Evolutionary conservation across 2,329 filamentous ascomycete species (phyloP).

Genomic region (Fusarium sp.): DNA sequence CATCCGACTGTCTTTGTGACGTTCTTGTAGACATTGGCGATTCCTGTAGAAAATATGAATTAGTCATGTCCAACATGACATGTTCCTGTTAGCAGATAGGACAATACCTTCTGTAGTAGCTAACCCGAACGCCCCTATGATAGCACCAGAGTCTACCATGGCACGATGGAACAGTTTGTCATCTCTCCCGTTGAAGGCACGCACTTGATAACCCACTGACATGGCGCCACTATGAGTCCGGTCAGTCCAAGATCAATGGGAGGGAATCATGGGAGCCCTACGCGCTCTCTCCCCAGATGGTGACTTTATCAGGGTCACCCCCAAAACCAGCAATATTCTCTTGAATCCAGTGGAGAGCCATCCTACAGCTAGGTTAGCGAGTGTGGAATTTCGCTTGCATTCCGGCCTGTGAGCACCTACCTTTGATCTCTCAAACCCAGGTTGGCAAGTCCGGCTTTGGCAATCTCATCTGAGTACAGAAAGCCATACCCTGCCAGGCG

Average conservation of each 20-base stretch:
- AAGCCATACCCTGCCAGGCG: neutral
- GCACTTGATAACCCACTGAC: neutral
- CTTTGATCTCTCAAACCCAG: neutral
- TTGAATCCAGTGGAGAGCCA: neutral
- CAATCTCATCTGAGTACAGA: neutral
- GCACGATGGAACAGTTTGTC: neutral
- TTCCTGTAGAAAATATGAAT: neutral
- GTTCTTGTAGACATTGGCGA: neutral
- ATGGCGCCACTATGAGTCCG: neutral
- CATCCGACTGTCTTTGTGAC: neutral
- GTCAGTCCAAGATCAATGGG: neutral
- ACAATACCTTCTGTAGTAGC: neutral
- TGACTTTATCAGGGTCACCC: neutral
- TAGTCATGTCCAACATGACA: neutral
- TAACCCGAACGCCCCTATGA: neutral
- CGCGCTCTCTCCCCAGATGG: neutral
- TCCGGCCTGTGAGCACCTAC: neutral
- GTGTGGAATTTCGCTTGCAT: no score
- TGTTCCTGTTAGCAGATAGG: neutral
- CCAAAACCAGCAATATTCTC: neutral
- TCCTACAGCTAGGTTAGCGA: neutral
- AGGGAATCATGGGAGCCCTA: neutral
- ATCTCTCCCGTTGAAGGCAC: neutral
- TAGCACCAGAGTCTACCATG: neutral
- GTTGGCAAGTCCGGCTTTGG: neutral